Evolutionary conservation across 345 rosid genomes (phyloP).

Genomic region (Carallia brachiata): DNA sequence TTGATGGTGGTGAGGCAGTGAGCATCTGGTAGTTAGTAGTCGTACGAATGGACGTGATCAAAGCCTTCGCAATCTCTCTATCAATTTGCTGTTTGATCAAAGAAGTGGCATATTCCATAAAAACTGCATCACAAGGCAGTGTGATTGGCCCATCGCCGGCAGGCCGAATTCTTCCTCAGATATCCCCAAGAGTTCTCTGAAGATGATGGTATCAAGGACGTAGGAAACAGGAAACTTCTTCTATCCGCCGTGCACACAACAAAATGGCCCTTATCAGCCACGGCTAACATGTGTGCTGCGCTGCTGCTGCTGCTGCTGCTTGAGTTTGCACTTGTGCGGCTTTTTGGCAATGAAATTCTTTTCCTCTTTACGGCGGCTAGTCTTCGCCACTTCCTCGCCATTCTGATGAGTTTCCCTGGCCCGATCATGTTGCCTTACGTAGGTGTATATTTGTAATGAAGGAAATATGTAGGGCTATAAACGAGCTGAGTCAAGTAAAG

Average conservation of each 20-base stretch:
- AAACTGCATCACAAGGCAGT: conserved; percentile 32
- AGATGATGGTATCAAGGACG: conserved; percentile 21
- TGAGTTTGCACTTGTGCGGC: too few species aligned
- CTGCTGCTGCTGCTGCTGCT: background rate
- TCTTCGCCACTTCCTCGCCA: conserved; percentile 42
- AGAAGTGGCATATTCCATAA: conserved; percentile 26
- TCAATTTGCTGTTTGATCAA: conserved; percentile 12
- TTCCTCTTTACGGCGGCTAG: conserved; percentile 21
- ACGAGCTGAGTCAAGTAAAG: too few species aligned
- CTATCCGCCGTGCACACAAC: conserved; percentile 29
- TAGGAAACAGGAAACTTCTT: conserved; percentile 31
- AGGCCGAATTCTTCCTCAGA: conserved; percentile 42
- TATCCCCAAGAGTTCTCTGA: conserved; percentile 20
- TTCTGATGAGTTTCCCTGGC: conserved; percentile 27
- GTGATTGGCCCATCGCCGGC: conserved; percentile 27
- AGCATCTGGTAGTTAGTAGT: conserved; percentile 3
- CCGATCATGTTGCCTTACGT: conserved; percentile 17
- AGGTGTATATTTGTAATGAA: background rate
- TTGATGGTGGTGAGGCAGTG: background rate
- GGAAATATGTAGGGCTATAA: background rate
- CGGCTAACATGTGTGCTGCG: conserved; percentile 3
- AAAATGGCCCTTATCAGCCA: conserved; percentile 33
- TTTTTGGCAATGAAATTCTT: conserved; percentile 22
- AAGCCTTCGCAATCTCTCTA: conserved; percentile 23
- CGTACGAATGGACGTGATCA: conserved; percentile 3